These are phyloP conservation scores for Colletotrichum tabaci DNA, from an alignment of 2,329 filamentous ascomycete genomes.

Conservation along the genomic window DNA sequence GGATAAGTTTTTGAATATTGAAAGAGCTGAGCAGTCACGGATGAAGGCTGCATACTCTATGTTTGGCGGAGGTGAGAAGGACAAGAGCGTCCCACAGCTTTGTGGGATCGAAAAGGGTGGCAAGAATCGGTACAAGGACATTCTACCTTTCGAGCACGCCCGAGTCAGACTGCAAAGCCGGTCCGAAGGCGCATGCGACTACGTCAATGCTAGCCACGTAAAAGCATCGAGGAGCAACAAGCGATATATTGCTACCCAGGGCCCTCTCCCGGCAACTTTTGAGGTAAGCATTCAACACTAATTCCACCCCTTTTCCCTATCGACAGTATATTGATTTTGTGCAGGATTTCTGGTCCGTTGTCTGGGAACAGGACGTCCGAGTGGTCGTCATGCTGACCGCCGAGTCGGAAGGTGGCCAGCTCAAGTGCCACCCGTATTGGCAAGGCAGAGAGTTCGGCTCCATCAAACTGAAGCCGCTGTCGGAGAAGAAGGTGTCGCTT, in stretches of 20 bases:
- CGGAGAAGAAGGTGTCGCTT: conserved; percentile 86
- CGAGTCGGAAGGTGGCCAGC: conserved; percentile 90
- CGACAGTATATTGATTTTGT: neutral
- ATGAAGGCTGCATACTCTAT: conserved; percentile 84
- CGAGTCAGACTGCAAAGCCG: conserved; percentile 84
- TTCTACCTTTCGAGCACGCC: conserved; percentile 95
- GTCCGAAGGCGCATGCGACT: conserved; percentile 82
- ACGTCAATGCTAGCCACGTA: conserved; percentile 94
- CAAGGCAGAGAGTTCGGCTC: conserved; percentile 82
- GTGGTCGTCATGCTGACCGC: conserved; percentile 98
- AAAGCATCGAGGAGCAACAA: conserved; percentile 87
- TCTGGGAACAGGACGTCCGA: conserved; percentile 97
- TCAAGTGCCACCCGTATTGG: conserved; percentile 98
- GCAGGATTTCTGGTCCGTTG: conserved; percentile 96
- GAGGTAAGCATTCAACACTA: conserved; percentile 71
- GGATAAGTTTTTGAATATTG: conserved; percentile 86
- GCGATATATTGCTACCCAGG: conserved; percentile 95
- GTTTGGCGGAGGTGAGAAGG: conserved; percentile 54
- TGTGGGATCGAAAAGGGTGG: conserved; percentile 94
- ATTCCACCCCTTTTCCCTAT: neutral
- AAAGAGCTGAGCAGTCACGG: conserved; percentile 88
- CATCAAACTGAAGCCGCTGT: conserved; percentile 81
- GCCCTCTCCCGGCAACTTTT: conserved; percentile 92
- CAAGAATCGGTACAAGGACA: conserved; percentile 98
- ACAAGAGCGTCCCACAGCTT: conserved; percentile 67